phyloP scores from a whole-genome alignment of 768 basidiomycete genomes.

The Xerocomellus chrysenteron region DNA sequence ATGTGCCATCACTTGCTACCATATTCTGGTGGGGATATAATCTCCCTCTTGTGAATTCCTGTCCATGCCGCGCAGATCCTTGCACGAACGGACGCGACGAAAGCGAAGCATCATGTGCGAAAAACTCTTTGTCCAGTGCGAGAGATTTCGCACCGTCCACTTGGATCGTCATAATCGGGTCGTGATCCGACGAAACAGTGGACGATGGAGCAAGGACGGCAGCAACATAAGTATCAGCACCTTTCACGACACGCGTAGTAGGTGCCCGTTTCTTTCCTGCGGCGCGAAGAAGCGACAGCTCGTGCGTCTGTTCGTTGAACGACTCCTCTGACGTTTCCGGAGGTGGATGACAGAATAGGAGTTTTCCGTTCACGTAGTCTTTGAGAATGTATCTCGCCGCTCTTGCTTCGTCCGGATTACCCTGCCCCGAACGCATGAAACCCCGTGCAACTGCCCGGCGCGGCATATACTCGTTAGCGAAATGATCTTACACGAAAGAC shows the following conservation, averaged over 20 bases:
- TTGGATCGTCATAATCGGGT: constrained; percentile 27
- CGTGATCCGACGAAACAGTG: constrained; percentile 11
- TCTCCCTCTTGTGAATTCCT: constrained; percentile 60
- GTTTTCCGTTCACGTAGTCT: constrained; percentile 94
- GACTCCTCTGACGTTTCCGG: constrained; percentile 60
- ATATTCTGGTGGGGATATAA: constrained; percentile 83
- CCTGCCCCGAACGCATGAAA: constrained; percentile 89
- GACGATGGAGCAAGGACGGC: background rate
- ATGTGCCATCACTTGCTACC: constrained; percentile 77
- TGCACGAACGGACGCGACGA: constrained; percentile 65
- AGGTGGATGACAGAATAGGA: constrained; percentile 90
- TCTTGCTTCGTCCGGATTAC: constrained; percentile 95
- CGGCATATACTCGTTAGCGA: constrained; percentile 16
- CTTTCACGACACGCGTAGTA: constrained; percentile 78
- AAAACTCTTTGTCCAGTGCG: constrained; percentile 83
- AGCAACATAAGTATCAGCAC: constrained; percentile 78
- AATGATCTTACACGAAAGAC: background rate
- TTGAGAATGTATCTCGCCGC: constrained; percentile 91
- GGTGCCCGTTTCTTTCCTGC: constrained; percentile 88
- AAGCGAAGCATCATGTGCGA: constrained; percentile 53
- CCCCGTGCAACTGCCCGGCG: constrained; percentile 79
- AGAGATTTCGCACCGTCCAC: constrained; percentile 52
- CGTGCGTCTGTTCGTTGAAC: constrained; percentile 76
- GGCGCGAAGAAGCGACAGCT: constrained; percentile 55
- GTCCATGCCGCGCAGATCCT: constrained; percentile 54